phyloP scores from a whole-genome alignment of 1,139 yeast genomes.

The Geotrichum citri-aurantii region DNA sequence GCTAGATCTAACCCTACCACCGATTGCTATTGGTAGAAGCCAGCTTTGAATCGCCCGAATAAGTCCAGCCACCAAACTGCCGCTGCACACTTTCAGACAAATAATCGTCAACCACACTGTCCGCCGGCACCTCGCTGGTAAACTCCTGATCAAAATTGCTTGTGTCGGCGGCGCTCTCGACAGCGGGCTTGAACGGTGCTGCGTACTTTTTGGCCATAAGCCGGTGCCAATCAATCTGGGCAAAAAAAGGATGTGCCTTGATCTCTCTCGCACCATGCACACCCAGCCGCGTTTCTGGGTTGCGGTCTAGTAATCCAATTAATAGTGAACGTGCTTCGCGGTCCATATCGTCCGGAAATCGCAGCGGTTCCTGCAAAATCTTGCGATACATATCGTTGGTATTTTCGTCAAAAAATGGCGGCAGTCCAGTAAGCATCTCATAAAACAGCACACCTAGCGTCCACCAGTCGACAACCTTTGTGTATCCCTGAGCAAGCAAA shows the following conservation, averaged over 20 bases:
- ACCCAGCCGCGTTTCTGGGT: constrained; percentile 65
- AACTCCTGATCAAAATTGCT: constrained; percentile 91
- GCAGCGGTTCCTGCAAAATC: constrained; percentile 79
- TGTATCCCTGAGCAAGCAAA: constrained; percentile 85
- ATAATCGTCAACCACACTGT: constrained; percentile 89
- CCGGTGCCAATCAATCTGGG: constrained; percentile 86
- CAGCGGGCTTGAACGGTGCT: constrained; percentile 94
- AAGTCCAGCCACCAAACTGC: constrained; percentile 99
- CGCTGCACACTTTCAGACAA: constrained; percentile 77
- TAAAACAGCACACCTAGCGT: constrained; percentile 87
- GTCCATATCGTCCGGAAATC: constrained; percentile 85
- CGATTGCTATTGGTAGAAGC: background rate
- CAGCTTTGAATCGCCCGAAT: constrained; percentile 45
- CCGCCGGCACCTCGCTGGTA: constrained; percentile 89
- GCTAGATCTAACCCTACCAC: background rate
- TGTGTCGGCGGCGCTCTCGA: constrained; percentile 79
- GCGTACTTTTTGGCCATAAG: constrained; percentile 80
- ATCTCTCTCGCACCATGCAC: constrained; percentile 79
- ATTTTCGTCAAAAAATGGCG: constrained; percentile 94
- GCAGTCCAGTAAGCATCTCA: constrained; percentile 95
- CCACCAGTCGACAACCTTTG: constrained; percentile 98
- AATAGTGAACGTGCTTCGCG: constrained; percentile 82
- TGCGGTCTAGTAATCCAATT: constrained; percentile 71
- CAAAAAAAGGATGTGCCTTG: constrained; percentile 79
- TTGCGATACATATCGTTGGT: constrained; percentile 92